Evolutionary conservation across 768 basidiomycete genomes (phyloP).

Genomic region (Serendipita sp.): DNA sequence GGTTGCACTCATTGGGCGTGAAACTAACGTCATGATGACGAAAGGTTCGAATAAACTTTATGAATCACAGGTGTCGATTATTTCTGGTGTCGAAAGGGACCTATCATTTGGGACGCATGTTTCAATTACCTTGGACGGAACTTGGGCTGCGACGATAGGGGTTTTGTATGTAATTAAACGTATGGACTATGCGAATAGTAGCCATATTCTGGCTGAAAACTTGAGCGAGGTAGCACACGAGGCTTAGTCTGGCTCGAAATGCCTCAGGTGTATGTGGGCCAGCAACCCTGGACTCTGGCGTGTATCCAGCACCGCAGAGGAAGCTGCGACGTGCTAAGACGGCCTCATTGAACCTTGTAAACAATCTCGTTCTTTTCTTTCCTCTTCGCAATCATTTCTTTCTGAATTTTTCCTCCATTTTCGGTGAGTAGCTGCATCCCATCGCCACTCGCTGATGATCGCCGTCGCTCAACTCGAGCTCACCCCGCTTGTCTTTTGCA

Average conservation of each 20-base stretch:
- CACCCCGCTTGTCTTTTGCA: background rate
- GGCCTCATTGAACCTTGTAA: background rate
- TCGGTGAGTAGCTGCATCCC: background rate
- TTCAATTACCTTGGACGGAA: too few species aligned
- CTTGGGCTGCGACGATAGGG: too few species aligned
- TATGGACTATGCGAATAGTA: too few species aligned
- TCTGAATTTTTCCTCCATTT: background rate
- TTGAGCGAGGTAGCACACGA: background rate
- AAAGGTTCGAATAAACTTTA: too few species aligned
- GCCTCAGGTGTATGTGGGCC: background rate
- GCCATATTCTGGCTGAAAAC: too few species aligned
- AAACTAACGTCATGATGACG: background rate
- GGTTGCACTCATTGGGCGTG: background rate
- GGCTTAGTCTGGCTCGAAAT: background rate
- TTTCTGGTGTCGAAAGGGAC: too few species aligned
- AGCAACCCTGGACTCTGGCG: background rate
- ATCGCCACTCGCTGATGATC: slow-evolving; percentile 1
- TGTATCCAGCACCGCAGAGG: background rate
- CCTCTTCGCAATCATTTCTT: background rate
- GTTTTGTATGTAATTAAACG: too few species aligned
- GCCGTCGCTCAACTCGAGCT: background rate
- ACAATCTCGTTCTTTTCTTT: slow-evolving; percentile 4
- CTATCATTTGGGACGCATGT: too few species aligned
- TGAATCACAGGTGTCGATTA: too few species aligned
- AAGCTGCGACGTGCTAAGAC: background rate